Evolutionary conservation across 768 basidiomycete species (phyloP).

Genomic region (Zangia roseola): DNA sequence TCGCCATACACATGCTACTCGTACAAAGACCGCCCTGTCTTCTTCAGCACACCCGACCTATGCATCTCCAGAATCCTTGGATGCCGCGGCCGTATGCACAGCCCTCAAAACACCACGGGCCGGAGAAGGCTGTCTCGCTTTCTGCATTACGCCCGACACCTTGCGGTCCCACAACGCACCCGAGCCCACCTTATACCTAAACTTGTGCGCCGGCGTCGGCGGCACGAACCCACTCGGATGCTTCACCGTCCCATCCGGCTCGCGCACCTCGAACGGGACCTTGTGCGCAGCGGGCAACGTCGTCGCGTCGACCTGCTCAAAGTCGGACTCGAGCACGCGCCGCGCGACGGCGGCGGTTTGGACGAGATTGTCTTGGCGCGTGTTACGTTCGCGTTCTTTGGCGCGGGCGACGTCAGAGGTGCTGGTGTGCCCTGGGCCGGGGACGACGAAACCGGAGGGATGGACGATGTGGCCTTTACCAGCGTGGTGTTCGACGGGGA

Average conservation of each 20-base stretch:
- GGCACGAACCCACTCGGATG: constrained; percentile 46
- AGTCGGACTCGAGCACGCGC: constrained; percentile 31
- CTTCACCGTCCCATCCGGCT: constrained; percentile 37
- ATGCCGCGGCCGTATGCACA: constrained; percentile 16
- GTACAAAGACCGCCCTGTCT: constrained; percentile 20
- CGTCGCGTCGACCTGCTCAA: constrained; percentile 25
- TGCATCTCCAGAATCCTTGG: constrained; percentile 10
- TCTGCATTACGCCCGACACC: constrained; percentile 9
- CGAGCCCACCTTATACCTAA: constrained; percentile 20
- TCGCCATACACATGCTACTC: constrained; percentile 23
- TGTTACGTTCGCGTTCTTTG: constrained; percentile 26
- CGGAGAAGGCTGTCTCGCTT: constrained; percentile 11
- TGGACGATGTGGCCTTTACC: constrained; percentile 20
- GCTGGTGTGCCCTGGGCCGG: constrained; percentile 29
- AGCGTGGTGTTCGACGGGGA: constrained; percentile 26
- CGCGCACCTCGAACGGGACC: constrained; percentile 42
- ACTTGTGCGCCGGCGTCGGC: constrained; percentile 40
- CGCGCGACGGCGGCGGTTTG: constrained; percentile 34
- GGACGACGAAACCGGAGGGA: constrained; percentile 30
- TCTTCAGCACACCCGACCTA: constrained; percentile 11
- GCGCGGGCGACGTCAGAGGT: constrained; percentile 23
- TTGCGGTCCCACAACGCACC: constrained; percentile 20
- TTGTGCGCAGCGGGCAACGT: constrained; percentile 32
- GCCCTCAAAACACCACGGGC: constrained; percentile 17
- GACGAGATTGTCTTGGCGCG: constrained; percentile 13